A percentile compares a stretch with the other conserved stretches of the same genome.
Conservation (phyloP, 192 early-diverging fungal genomes). For the Coemansia sp. region DNA sequence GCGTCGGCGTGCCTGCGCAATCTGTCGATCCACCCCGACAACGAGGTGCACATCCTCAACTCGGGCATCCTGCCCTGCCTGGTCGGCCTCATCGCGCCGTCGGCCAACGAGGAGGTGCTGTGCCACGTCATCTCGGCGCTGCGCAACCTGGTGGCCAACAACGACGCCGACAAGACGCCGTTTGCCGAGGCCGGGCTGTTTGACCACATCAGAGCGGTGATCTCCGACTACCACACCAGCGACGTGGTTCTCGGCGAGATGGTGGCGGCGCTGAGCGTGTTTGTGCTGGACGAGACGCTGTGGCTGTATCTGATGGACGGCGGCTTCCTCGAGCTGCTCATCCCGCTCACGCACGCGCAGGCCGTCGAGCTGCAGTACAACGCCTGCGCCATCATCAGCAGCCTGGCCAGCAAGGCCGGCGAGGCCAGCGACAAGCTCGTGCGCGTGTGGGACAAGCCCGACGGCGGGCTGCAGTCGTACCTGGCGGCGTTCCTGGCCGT, state of each 20-base stretch:
- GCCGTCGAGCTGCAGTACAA: conserved; percentile 68
- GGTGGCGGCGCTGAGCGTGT: conserved; percentile 78
- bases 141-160: conserved; percentile 77
- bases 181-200: conserved; percentile 76
- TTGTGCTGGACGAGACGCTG: conserved; percentile 73
- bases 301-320: conserved; percentile 61
- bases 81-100: conserved; percentile 31
- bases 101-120: conserved; percentile 77
- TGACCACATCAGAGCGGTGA: conserved; percentile 55
- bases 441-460: conserved; percentile 62
- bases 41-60: conserved; percentile 81
- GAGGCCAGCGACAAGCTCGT: conserved; percentile 62
- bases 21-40: conserved; percentile 81
- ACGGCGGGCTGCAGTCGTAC: conserved; percentile 66
- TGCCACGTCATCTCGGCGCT: conserved; percentile 83
- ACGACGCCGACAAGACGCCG: conserved; percentile 65
- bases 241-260: conserved; percentile 69
- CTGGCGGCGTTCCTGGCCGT: conserved; percentile 64
- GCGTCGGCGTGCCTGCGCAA: conserved; percentile 87
- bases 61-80: conserved; percentile 65
- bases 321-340: conserved; percentile 63
- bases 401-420: conserved; percentile 56
- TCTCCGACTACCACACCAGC: conserved; percentile 21
- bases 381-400: conserved; percentile 73
- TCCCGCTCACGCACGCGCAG: conserved; percentile 55